Base-by-base conservation (phyloP, 2,329 filamentous ascomycete genomes). In the Didymella sp. region DNA sequence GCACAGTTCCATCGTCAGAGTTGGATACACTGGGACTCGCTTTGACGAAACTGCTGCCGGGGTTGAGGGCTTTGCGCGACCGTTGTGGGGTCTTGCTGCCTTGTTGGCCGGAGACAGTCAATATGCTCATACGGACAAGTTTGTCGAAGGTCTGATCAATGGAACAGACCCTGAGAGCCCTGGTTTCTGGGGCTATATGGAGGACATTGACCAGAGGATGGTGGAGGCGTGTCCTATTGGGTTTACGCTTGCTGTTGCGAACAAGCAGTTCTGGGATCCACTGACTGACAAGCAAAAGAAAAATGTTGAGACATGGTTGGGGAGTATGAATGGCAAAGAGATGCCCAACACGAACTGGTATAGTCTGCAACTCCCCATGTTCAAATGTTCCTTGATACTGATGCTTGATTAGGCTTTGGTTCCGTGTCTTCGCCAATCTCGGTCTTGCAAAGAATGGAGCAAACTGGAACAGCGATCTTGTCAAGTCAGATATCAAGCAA, bases 181-280 rank as follows among this genome's bases (percentile, higher is more conserved):
- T 0, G 90, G 92, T 75, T 93, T 88, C 68, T 94, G 90, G 90
- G 90, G 89, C 0, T 87, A 85, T 53, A 89, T 90, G 61, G 82
- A 87, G 62, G 89, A 92, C 69, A 87, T 88, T 55, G 90, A 93
- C 69, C 90, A 93, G 79, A 81, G 90, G 24, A 93, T 93, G 90
- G 90, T 93, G 2, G 90, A 94, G 73, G 91, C 92, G 82, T 92
- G 89, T 70, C 89, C 90, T 0, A 81, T 93, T 56, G 90, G 90
- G 0, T 93, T 87, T 67, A 85, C 89, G 1, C 79, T 94, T 50
- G 89, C 89, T 28, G 87, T 92, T 49, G 89, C 87, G 30, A 80
- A 82, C 25, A 77, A 73, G 79, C 81, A 71, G 64, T 83, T 92
- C 56, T 92, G 89, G 89, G 79, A 87, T 13, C 85, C 83, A 1